A percentile compares a stretch with the other conserved stretches of the same genome.
These are phyloP conservation scores for Lomentospora prolificans DNA, from an alignment of 2,329 filamentous ascomycete genomes.

Conservation along the genomic window DNA sequence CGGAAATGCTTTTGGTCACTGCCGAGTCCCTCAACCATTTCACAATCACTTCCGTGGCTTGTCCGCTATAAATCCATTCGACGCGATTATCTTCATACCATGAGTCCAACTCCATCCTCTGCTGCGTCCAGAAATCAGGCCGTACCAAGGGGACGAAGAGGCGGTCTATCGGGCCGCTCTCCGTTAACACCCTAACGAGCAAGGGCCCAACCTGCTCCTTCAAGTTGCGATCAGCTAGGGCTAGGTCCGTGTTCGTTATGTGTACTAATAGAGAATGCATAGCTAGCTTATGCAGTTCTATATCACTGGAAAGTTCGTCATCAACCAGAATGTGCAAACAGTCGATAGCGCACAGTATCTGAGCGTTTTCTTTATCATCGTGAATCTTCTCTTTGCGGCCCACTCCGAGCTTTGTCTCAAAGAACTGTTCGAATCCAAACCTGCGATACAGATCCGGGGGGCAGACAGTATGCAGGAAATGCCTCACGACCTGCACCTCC, in stretches of 20 bases:
- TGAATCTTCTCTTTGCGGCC: background rate
- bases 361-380: background rate
- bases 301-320: background rate
- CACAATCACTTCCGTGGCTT: background rate
- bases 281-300: background rate
- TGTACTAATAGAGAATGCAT: background rate
- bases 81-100: background rate
- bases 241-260: background rate
- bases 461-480: conserved; percentile 23
- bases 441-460: conserved; percentile 19
- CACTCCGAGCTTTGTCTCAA: conserved; percentile 12
- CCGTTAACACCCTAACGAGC: background rate
- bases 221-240: background rate
- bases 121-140: background rate
- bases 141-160: background rate
- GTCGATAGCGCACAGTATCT: background rate
- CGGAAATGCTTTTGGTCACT: background rate
- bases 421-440: conserved; percentile 23
- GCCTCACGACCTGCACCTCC: conserved; percentile 20
- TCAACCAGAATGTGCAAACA: background rate
- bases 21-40: background rate
- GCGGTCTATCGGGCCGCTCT: background rate
- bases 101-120: background rate
- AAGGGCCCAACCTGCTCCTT: background rate
- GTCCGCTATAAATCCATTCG: background rate